Evolutionary conservation across 2,329 filamentous ascomycete genomes (phyloP).

Genomic region (Trichoderma oligosporum): DNA sequence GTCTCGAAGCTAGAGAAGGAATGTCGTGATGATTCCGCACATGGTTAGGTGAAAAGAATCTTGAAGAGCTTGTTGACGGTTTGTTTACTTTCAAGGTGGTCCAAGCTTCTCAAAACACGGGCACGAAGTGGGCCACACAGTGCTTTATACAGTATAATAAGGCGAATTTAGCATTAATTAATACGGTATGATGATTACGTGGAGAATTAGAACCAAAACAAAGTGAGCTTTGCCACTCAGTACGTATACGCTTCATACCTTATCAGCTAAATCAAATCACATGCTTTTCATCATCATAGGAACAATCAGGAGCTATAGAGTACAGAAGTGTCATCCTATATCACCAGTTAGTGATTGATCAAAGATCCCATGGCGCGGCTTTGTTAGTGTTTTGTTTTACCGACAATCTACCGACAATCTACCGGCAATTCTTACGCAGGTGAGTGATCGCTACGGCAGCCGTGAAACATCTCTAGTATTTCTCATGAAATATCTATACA

Average conservation of each 20-base stretch:
- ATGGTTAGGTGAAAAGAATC: constrained; percentile 20
- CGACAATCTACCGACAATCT: no score
- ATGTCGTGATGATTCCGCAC: constrained; percentile 18
- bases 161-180: not conserved
- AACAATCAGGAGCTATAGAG: no score
- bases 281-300: constrained; percentile 2
- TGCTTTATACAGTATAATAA: not conserved
- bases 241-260: no score
- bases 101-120: constrained; percentile 20
- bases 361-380: not conserved
- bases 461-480: no score
- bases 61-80: constrained; percentile 26
- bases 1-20: constrained; percentile 18
- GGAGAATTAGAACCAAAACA: not conserved
- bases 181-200: constrained; percentile 5
- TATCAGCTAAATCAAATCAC: not conserved
- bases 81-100: constrained; percentile 29
- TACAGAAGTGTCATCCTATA: not conserved
- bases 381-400: no score
- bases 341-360: not conserved
- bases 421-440: no score
- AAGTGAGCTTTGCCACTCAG: not conserved
- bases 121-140: not conserved
- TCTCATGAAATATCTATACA: no score
- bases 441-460: no score